These are phyloP conservation scores for Chaetomium olivaceum DNA, from an alignment of 2,329 filamentous ascomycete genomes.

Conservation along the genomic window DNA sequence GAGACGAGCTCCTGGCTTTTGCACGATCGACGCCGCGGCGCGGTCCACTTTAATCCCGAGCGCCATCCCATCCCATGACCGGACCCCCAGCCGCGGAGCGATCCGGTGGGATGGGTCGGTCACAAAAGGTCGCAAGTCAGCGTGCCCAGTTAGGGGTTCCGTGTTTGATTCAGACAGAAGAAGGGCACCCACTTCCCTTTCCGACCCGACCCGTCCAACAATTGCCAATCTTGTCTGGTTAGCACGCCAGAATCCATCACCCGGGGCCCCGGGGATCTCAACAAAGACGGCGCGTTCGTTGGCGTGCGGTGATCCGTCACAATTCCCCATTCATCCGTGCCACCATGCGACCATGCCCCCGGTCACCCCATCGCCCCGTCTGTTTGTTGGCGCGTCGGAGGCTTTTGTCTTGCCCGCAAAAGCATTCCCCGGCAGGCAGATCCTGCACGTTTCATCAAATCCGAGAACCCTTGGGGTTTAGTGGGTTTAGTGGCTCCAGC, in stretches of 20 bases:
- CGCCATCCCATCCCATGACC: conserved; percentile 14
- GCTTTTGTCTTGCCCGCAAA: not conserved
- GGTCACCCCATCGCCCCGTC: not conserved
- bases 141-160: not conserved
- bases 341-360: not conserved
- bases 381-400: not conserved
- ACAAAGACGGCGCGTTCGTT: not conserved
- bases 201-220: not conserved
- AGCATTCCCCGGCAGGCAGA: not conserved
- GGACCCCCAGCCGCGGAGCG: conserved; percentile 20
- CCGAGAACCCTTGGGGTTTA: not conserved
- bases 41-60: conserved; percentile 19
- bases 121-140: not conserved
- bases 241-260: no score
- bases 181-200: no score
- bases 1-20: not conserved
- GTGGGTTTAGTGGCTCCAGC: no score
- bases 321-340: not conserved
- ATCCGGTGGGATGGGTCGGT: conserved; percentile 25
- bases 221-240: not conserved
- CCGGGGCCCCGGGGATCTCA: not conserved
- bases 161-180: not conserved
- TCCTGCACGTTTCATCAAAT: conserved; percentile 12
- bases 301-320: not conserved
- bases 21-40: conserved; percentile 15